Evolutionary conservation across 2,329 filamentous ascomycete genomes (phyloP).

Genomic region (Stagonosporopsis vannaccii): DNA sequence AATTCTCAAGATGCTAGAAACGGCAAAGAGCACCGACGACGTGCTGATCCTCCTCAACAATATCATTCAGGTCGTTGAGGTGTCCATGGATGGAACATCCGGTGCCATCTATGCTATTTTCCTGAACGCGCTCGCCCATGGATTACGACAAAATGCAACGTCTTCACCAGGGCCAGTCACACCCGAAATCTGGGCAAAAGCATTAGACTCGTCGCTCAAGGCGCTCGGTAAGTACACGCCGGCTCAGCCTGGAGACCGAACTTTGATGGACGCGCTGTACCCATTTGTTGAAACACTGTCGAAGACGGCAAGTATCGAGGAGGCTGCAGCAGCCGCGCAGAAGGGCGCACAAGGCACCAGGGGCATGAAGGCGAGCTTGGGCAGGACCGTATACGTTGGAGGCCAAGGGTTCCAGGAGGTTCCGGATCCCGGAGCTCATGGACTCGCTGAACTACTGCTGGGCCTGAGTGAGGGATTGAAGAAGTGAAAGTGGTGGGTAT

Average conservation of each 20-base stretch:
- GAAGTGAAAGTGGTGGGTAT: slow-evolving; percentile 41
- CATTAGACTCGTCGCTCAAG: slow-evolving; percentile 71
- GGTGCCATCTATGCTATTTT: slow-evolving; percentile 88
- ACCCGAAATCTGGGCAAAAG: slow-evolving; percentile 66
- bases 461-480: slow-evolving; percentile 70
- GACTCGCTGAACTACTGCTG: slow-evolving; percentile 83
- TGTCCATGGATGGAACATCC: slow-evolving; percentile 76
- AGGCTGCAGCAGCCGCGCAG: slow-evolving; percentile 77
- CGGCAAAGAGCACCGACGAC: slow-evolving; percentile 60
- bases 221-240: slow-evolving; percentile 82
- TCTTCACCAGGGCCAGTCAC: slow-evolving; percentile 56
- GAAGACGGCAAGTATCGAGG: slow-evolving; percentile 69
- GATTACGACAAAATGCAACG: slow-evolving; percentile 63
- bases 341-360: slow-evolving; percentile 84
- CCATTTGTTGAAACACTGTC: slow-evolving; percentile 82
- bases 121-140: slow-evolving; percentile 81
- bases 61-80: slow-evolving; percentile 70
- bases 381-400: slow-evolving; percentile 80
- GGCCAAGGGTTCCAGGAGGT: slow-evolving; percentile 75
- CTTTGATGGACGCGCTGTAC: slow-evolving; percentile 85
- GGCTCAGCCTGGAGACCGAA: slow-evolving; percentile 86
- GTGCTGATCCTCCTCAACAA: slow-evolving; percentile 65
- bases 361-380: slow-evolving; percentile 89
- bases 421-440: slow-evolving; percentile 76
- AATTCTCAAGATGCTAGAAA: slow-evolving; percentile 53